phyloP scores from a whole-genome alignment of 1,139 yeast genomes.

The Lodderomyces jiufengensis region DNA sequence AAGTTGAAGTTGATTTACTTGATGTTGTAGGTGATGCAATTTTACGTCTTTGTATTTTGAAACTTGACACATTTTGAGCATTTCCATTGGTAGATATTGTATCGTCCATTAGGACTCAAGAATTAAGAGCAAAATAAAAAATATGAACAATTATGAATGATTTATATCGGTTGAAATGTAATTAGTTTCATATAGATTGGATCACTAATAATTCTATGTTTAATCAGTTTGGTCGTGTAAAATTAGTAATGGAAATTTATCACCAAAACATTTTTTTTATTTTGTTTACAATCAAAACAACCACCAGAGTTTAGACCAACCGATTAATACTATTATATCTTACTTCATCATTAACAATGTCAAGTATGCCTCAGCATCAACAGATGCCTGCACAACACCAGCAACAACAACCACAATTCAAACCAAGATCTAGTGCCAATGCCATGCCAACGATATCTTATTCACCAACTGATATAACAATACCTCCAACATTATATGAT shows the following conservation, averaged over 20 bases:
- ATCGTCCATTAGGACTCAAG: conserved; percentile 1
- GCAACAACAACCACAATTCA: conserved; percentile 14
- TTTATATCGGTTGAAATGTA: too few relatives aligned
- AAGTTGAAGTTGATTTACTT: conserved; percentile 3
- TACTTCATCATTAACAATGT: conserved; percentile 5
- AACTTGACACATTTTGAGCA: conserved; percentile 5
- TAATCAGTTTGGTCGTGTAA: background rate
- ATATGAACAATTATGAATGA: background rate
- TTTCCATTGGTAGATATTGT: conserved; percentile 12
- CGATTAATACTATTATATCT: background rate
- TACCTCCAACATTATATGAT: conserved; percentile 57
- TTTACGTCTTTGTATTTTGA: conserved; percentile 17
- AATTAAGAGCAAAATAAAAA: conserved; percentile 1
- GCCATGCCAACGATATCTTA: conserved; percentile 42
- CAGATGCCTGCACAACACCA: conserved; percentile 12
- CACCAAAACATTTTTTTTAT: too few relatives aligned
- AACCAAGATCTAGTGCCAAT: conserved; percentile 32
- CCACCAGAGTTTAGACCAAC: background rate
- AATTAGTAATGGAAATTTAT: too few relatives aligned
- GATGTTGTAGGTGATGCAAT: conserved; percentile 8
- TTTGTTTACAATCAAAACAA: background rate
- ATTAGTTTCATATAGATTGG: too few relatives aligned
- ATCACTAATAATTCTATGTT: too few relatives aligned
- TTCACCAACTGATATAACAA: conserved; percentile 70
- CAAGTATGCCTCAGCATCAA: conserved; percentile 11